Base-by-base conservation (phyloP, 257 asterid species). In the Solanum lignicaule region DNA sequence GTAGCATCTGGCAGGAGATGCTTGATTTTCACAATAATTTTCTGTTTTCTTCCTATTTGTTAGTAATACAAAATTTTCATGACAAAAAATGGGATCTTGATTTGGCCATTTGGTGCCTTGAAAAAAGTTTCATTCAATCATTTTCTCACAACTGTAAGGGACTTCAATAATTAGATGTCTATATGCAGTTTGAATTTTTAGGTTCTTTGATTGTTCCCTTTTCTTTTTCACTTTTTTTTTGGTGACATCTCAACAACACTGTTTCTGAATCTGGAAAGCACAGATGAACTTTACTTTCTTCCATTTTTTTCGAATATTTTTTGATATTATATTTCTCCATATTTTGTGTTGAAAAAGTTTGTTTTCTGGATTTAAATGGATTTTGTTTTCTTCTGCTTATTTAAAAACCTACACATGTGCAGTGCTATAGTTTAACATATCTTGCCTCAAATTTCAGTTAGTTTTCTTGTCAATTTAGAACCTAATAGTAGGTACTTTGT, bases 281-380 rank as follows among this genome's bases (percentile, higher is more conserved):
- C 23, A 48, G 71, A 82, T 48, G 86, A 48, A 31, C 43, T 82
- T 10, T 11, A 9, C 29, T 31, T 18, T 46, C 27, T 48, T 48
- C 39, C 20, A 4, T 73, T 33, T 72, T 46, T 52, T 31, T 48
- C 27, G 16, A 43, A 43, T 71, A 9, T 43, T 29, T 84, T 84
- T 27, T 60, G 38, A 35, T 78, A n/a, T 39, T 25, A 62, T 78
- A 27, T 41, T 79, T 15, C 84, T 79, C 65, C 9, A 79, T 43
- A 79, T 15, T 35, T 41, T 84, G 20, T n/a, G 6, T 65, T 32
- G 66, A 69, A 43, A 43, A 84, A 86, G 46, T 62, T 86, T 79
- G 88, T 83, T 68, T 48, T 46, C 89, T 87, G 89, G 91, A 91
- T 87, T 86, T 88, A 36, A 86, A 60, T 73, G 72, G 81, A 78